These are phyloP conservation scores for Elsinoe arachidis DNA, from an alignment of 2,329 filamentous ascomycete species.

Conservation along the genomic window DNA sequence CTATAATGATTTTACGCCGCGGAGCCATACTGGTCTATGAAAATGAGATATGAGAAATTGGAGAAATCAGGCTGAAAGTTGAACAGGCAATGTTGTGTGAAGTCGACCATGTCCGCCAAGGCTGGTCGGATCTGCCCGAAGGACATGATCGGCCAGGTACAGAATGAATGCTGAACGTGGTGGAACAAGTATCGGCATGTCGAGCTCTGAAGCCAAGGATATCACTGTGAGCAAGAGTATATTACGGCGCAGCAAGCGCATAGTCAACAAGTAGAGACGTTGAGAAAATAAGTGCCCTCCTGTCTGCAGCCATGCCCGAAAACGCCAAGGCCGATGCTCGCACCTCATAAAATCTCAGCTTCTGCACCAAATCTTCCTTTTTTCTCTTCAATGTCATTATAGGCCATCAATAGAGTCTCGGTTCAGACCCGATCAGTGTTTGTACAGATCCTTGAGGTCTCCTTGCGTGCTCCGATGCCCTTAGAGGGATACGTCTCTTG, in stretches of 20 bases:
- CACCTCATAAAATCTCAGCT: constrained; percentile 8
- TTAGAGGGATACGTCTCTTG: constrained; percentile 63
- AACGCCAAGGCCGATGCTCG: constrained; percentile 4
- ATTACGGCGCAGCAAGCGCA: no score
- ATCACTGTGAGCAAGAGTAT: no score
- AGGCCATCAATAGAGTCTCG: constrained; percentile 99
- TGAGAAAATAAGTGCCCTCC: no score
- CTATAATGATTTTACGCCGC: constrained; percentile 68
- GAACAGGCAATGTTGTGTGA: neutral
- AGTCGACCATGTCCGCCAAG: neutral
- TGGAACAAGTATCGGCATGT: neutral
- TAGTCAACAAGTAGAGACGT: no score
- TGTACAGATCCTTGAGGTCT: constrained; percentile 79
- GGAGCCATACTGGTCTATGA: constrained; percentile 31
- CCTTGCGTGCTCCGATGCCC: constrained; percentile 95
- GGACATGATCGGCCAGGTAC: neutral
- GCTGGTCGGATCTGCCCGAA: neutral
- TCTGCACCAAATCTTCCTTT: constrained; percentile 29
- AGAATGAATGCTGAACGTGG: neutral
- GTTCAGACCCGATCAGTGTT: constrained; percentile 79
- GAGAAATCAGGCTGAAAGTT: neutral
- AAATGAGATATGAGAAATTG: neutral
- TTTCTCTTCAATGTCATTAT: constrained; percentile 59
- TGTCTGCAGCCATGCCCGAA: neutral
- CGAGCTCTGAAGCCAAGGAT: no score